Percentiles rank a stretch among this genome's conserved stretches.
These are phyloP conservation scores for Yamadazyma oceani DNA, from an alignment of 1,139 yeast species.

Conservation along the genomic window DNA sequence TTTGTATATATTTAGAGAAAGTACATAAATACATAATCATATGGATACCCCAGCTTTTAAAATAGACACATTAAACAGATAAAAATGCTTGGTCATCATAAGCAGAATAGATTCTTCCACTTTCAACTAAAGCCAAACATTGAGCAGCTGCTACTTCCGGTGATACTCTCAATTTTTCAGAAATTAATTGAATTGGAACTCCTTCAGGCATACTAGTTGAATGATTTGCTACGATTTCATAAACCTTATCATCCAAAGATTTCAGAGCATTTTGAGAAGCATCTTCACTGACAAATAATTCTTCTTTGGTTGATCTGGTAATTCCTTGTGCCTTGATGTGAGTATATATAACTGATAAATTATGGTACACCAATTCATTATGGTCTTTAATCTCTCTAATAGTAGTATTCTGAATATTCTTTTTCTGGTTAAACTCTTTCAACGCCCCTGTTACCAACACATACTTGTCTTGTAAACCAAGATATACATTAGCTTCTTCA, in stretches of 20 bases:
- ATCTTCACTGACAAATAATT: conserved; percentile 46
- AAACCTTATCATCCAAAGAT: conserved; percentile 43
- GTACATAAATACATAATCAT: neutral
- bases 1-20: neutral
- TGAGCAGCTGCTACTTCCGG: conserved; percentile 48
- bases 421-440: conserved; percentile 67
- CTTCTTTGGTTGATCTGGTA: conserved; percentile 15
- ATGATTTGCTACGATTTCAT: conserved; percentile 49
- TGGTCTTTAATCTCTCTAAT: conserved; percentile 63
- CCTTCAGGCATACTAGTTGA: conserved; percentile 68
- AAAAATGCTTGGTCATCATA: conserved; percentile 63
- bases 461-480: conserved; percentile 41
- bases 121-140: conserved; percentile 57
- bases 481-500: conserved; percentile 36
- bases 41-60: too few species aligned
- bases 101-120: conserved; percentile 66
- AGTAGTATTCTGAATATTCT: conserved; percentile 63
- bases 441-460: conserved; percentile 73
- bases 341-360: conserved; percentile 65
- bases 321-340: conserved; percentile 57
- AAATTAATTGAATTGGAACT: conserved; percentile 62
- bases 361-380: conserved; percentile 77
- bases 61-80: conserved; percentile 51
- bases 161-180: conserved; percentile 53
- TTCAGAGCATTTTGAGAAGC: conserved; percentile 19